Evolutionary conservation across 2,329 filamentous ascomycete species (phyloP).

Genomic region (Didymosphaeria variabile): DNA sequence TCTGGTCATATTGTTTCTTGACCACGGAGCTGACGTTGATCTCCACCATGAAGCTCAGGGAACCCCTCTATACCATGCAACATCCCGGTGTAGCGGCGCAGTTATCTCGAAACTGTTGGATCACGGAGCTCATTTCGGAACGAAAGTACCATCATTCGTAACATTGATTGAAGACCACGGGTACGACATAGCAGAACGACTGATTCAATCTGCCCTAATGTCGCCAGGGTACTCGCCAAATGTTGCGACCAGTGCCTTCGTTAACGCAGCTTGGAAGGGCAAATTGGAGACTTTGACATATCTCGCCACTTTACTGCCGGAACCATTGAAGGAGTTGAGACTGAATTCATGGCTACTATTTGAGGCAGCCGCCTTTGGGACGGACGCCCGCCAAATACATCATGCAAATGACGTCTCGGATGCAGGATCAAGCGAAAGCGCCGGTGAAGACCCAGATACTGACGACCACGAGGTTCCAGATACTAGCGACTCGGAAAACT

Average conservation of each 20-base stretch:
- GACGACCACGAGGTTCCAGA: too few relatives aligned
- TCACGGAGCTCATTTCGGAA: neutral
- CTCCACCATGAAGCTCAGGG: neutral
- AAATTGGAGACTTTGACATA: neutral
- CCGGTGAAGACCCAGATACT: too few relatives aligned
- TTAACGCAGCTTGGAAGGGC: neutral
- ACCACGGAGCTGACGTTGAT: neutral
- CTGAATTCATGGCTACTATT: neutral
- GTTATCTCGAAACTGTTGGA: neutral
- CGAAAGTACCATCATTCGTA: neutral
- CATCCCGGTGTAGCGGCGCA: neutral
- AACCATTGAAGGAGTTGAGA: neutral
- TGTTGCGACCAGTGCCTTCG: neutral
- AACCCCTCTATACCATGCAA: neutral
- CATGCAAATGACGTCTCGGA: too few relatives aligned
- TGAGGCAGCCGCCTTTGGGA: neutral
- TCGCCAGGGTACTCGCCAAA: neutral
- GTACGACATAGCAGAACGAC: neutral
- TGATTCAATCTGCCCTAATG: neutral
- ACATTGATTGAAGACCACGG: neutral
- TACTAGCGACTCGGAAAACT: neutral
- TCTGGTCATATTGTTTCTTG: neutral
- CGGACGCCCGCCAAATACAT: too few relatives aligned
- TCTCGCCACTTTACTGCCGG: neutral
- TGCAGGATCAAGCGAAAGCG: too few relatives aligned